Evolutionary conservation across 768 basidiomycete species (phyloP).

Genomic region (Candolleomyces aberdarensis): DNA sequence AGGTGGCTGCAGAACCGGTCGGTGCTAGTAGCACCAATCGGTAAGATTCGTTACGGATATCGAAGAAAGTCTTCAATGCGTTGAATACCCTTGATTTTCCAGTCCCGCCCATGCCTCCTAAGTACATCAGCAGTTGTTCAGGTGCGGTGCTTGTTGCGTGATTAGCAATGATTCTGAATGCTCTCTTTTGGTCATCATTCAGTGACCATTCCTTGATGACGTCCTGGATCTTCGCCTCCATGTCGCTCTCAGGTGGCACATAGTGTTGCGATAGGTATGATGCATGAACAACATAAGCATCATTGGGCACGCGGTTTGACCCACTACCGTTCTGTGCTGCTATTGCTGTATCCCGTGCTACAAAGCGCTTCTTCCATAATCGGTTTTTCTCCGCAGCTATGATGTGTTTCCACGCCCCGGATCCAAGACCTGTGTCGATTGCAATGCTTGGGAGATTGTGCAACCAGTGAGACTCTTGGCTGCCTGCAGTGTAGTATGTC

Average conservation of each 20-base stretch:
- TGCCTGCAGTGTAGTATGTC: no score
- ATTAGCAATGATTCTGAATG: slow-evolving; percentile 17
- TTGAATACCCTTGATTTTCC: slow-evolving; percentile 18
- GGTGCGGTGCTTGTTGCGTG: slow-evolving; percentile 6
- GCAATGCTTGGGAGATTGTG: no score
- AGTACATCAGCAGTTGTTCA: slow-evolving; percentile 18
- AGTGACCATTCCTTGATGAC: not conserved
- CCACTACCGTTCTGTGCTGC: no score
- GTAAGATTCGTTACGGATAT: not conserved
- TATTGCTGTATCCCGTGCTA: no score
- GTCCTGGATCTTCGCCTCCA: not conserved
- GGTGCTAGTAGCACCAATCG: slow-evolving; percentile 14
- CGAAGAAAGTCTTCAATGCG: slow-evolving; percentile 12
- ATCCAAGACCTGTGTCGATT: no score
- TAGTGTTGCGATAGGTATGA: no score
- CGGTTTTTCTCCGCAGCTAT: no score
- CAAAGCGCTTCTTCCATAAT: no score
- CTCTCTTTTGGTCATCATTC: not conserved
- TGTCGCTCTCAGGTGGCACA: not conserved
- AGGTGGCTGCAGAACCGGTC: slow-evolving; percentile 16
- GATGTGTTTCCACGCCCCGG: no score
- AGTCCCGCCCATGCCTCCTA: slow-evolving; percentile 26
- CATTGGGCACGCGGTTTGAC: no score
- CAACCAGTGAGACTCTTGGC: no score
- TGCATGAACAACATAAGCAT: no score